Evolutionary conservation across 2,329 filamentous ascomycete species (phyloP).

Genomic region (Pleochaeta shiraiana): DNA sequence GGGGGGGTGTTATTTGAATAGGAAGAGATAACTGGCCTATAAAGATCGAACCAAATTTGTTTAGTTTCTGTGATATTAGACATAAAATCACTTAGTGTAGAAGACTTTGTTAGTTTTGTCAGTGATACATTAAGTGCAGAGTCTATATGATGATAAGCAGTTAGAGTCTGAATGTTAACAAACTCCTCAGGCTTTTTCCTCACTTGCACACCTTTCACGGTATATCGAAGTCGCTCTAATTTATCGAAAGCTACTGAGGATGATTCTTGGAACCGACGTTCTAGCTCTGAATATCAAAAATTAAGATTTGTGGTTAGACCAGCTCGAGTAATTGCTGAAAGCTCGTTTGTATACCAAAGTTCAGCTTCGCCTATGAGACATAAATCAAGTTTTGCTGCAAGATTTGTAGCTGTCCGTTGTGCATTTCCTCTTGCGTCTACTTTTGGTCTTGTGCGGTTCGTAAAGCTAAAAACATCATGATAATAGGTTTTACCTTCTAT

Average conservation of each 20-base stretch:
- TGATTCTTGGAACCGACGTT: not conserved
- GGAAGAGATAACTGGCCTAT: not conserved
- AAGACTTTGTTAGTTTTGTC: not conserved
- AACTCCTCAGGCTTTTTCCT: not conserved
- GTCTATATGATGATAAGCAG: not conserved
- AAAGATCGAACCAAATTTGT: not conserved
- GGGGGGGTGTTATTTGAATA: not conserved
- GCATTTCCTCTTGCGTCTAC: not conserved
- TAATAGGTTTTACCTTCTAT: not conserved
- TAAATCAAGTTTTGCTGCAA: not conserved
- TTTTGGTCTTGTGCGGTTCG: not conserved
- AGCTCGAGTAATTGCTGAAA: not conserved
- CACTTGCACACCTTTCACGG: not conserved
- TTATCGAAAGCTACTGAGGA: not conserved
- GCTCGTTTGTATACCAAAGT: too few species aligned
- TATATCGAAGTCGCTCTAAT: not conserved
- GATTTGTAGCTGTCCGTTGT: not conserved
- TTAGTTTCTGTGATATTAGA: not conserved
- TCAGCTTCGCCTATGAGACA: not conserved
- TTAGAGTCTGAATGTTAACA: not conserved
- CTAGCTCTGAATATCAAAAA: not conserved
- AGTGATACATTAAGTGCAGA: not conserved
- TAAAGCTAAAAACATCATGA: not conserved
- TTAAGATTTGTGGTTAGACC: not conserved
- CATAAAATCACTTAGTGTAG: not conserved